Evolutionary conservation across 1,139 yeast genomes (phyloP).

Genomic region (Insectozyma bohioensis): DNA sequence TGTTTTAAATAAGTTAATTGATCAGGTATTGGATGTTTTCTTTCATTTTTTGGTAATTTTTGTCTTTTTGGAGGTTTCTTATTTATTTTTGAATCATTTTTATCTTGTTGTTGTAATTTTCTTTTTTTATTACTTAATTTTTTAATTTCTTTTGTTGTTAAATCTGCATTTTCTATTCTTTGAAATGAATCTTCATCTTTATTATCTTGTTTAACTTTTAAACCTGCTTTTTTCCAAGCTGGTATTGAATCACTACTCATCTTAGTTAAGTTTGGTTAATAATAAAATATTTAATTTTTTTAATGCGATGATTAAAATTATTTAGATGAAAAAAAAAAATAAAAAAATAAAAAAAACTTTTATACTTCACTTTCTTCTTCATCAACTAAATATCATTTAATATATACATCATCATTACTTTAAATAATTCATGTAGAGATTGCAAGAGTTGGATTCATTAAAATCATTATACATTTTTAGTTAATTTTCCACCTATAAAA

Average conservation of each 20-base stretch:
- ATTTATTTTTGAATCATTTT: conserved; percentile 11
- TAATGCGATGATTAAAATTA: conserved; percentile 5
- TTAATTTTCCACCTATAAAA: background rate
- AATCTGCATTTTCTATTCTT: conserved; percentile 42
- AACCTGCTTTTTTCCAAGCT: conserved; percentile 89
- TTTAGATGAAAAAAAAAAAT: conserved; percentile 2
- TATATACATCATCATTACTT: too few species aligned
- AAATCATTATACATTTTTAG: background rate
- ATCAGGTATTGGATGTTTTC: conserved; percentile 78
- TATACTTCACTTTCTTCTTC: conserved; percentile 2
- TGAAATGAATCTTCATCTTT: conserved; percentile 36
- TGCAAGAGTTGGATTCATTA: background rate
- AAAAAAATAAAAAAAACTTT: conserved; percentile 2
- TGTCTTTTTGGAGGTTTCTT: conserved; percentile 72
- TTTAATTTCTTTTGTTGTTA: conserved; percentile 49
- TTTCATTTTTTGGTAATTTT: conserved; percentile 72
- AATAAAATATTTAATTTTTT: too few species aligned
- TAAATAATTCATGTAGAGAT: too few species aligned
- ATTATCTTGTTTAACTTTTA: conserved; percentile 51
- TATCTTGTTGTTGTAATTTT: conserved; percentile 25
- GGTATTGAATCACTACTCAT: conserved; percentile 52
- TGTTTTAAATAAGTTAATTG: conserved; percentile 74
- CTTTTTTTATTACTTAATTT: conserved; percentile 32
- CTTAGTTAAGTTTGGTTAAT: background rate
- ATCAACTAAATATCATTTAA: too few species aligned